A percentile compares a stretch with the other conserved stretches of the same genome.
phyloP scores from a whole-genome alignment of 1,284 basidiomycete genomes.

The Grifola frondosa region DNA sequence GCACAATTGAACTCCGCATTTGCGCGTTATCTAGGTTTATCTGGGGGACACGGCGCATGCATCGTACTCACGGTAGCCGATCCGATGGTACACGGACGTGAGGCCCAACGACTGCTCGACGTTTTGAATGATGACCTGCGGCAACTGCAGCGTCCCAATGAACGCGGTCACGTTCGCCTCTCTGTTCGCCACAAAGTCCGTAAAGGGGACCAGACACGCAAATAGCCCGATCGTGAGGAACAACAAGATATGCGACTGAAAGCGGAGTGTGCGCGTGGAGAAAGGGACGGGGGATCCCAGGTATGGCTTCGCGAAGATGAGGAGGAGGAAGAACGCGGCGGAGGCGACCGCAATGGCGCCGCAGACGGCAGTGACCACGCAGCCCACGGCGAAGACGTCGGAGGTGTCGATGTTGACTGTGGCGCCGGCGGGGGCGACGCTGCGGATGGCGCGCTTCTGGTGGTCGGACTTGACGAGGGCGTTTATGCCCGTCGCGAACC shows the following conservation, averaged over 20 bases:
- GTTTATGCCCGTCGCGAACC: conserved; percentile 38
- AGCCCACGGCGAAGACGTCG: conserved; percentile 46
- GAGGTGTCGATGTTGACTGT: conserved; percentile 34
- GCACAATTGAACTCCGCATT: too few species aligned
- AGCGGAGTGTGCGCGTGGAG: conserved; percentile 22
- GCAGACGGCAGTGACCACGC: conserved; percentile 45
- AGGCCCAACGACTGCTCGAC: conserved; percentile 41
- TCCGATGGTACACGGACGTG: conserved; percentile 46
- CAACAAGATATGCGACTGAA: conserved; percentile 41
- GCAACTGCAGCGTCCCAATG: conserved; percentile 38
- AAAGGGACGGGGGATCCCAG: too few species aligned
- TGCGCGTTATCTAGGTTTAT: too few species aligned
- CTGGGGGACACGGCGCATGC: too few species aligned
- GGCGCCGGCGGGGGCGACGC: conserved; percentile 27
- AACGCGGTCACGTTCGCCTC: conserved; percentile 45
- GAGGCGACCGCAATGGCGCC: conserved; percentile 43
- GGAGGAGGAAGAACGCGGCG: conserved; percentile 32
- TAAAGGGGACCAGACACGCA: conserved; percentile 52
- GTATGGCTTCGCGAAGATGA: conserved; percentile 26
- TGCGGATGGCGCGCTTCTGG: conserved; percentile 26
- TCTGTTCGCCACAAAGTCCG: conserved; percentile 50
- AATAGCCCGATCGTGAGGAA: conserved; percentile 53
- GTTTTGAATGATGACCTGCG: conserved; percentile 38
- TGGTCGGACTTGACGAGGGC: conserved; percentile 41
- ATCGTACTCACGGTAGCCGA: conserved; percentile 43